Evolutionary conservation across 345 rosid genomes (phyloP).

Genomic region (Atalantia buxifolia): DNA sequence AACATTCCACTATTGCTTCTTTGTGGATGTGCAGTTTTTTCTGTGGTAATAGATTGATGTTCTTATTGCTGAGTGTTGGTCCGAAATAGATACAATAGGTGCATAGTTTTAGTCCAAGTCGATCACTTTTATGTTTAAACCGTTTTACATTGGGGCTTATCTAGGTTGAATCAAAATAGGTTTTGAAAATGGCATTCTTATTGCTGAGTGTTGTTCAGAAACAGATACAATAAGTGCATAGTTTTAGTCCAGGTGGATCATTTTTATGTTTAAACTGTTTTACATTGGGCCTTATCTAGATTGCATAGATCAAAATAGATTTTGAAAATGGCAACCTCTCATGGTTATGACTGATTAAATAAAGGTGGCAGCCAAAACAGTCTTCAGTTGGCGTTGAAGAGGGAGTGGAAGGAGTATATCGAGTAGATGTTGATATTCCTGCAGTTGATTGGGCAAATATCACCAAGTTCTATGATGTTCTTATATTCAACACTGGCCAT

Average conservation of each 20-base stretch:
- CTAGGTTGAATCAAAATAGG: background rate
- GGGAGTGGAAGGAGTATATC: slow-evolving; percentile 50
- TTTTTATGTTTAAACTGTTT: background rate
- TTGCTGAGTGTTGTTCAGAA: background rate
- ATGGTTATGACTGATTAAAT: slow-evolving; percentile 48
- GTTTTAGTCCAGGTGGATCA: background rate
- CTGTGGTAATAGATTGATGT: background rate
- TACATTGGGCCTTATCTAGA: background rate
- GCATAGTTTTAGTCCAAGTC: background rate
- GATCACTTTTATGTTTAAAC: background rate
- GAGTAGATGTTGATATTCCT: slow-evolving; percentile 87
- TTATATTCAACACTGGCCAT: slow-evolving; percentile 87
- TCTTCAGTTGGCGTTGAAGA: slow-evolving; percentile 30
- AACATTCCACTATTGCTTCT: background rate
- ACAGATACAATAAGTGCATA: background rate
- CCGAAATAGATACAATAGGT: background rate
- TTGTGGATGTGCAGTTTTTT: background rate
- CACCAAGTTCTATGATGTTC: slow-evolving; percentile 72
- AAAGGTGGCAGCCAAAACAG: slow-evolving; percentile 78
- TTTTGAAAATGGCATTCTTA: slow-evolving; percentile 2
- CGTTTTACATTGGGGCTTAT: background rate
- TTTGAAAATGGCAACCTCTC: slow-evolving; percentile 27
- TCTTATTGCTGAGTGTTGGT: background rate
- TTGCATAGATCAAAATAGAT: background rate
- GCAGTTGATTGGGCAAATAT: slow-evolving; percentile 78